Percentiles rank a stretch among this genome's conserved stretches.
Evolutionary conservation across 78 protist genomes (phyloP).

Genomic region (Dictyostelium brefeldianum): DNA sequence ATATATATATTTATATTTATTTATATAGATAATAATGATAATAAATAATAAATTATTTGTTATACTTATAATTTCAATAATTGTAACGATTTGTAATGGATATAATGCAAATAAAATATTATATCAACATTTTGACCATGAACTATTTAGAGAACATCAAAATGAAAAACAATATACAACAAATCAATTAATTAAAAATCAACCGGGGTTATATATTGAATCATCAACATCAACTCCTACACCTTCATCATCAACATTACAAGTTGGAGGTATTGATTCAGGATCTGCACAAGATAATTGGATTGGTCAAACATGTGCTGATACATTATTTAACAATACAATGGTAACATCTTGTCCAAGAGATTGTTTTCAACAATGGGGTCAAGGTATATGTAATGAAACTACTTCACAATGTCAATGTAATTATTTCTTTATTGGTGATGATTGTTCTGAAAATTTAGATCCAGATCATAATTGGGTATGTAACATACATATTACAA

Average conservation of each 20-base stretch:
- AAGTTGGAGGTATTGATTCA: neutral
- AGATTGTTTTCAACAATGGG: slow-evolving; percentile 48
- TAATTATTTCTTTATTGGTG: slow-evolving; percentile 29
- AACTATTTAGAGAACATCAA: neutral
- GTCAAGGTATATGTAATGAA: slow-evolving; percentile 41
- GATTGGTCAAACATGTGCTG: slow-evolving; percentile 32
- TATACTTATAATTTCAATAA: neutral
- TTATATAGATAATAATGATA: neutral
- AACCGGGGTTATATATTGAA: neutral
- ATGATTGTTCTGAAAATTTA: slow-evolving; percentile 5
- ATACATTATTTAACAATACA: slow-evolving; percentile 14
- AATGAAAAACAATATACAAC: neutral
- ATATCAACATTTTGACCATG: slow-evolving; percentile 5
- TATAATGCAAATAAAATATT: neutral
- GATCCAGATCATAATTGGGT: slow-evolving; percentile 44
- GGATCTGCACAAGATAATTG: neutral
- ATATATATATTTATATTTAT: neutral
- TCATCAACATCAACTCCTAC: no score
- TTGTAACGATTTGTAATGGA: no score
- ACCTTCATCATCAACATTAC: neutral
- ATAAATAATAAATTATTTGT: neutral
- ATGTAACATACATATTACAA: no score
- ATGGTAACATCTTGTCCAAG: neutral
- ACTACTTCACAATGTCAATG: neutral
- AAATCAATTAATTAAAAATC: neutral